Percentiles rank a stretch among this genome's conserved stretches.
Conservation (phyloP, 108 stramenopile genomes). For the Pseudonitzschia pungens region DNA sequence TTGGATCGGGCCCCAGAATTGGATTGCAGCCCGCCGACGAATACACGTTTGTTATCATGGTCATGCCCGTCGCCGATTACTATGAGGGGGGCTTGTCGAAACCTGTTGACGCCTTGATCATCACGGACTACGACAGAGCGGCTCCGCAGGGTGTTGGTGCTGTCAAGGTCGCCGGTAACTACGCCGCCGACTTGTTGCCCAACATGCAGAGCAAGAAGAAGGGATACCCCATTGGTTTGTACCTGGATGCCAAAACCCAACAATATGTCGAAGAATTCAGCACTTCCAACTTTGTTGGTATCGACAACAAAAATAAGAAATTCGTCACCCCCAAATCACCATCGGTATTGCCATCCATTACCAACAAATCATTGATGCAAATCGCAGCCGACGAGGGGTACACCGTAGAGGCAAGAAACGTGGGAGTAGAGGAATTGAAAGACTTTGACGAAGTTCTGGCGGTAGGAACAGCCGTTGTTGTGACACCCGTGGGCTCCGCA, state of each 20-base stretch:
- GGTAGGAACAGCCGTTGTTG: constrained; percentile 97
- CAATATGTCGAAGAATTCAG: constrained; percentile 94
- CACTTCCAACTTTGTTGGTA: constrained; percentile 98
- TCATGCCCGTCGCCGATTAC: constrained; percentile 97
- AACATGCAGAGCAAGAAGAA: constrained; percentile 94
- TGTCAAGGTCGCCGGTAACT: constrained; percentile 98
- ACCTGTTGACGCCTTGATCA: constrained; percentile 90
- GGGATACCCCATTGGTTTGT: constrained; percentile 96
- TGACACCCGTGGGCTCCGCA: constrained; percentile 90
- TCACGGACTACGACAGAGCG: constrained; percentile 95
- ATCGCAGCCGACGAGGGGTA: constrained; percentile 90
- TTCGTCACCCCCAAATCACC: constrained; percentile 92
- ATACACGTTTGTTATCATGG: constrained; percentile 93
- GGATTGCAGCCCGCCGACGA: constrained; percentile 98
- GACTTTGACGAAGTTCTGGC: constrained; percentile 94
- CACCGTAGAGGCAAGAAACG: constrained; percentile 84
- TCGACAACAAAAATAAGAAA: constrained; percentile 70
- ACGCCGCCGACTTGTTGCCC: constrained; percentile 97
- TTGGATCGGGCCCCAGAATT: constrained; percentile 94
- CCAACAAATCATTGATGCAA: constrained; percentile 96
- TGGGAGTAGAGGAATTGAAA: constrained; percentile 80
- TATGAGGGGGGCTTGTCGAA: constrained; percentile 94
- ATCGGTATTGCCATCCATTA: constrained; percentile 92
- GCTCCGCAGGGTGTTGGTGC: constrained; percentile 95
- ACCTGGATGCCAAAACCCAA: constrained; percentile 94